A percentile compares a stretch with the other conserved stretches of the same genome.
phyloP scores from a whole-genome alignment of 345 rosid genomes.

The Chamaenerion angustifolium region DNA sequence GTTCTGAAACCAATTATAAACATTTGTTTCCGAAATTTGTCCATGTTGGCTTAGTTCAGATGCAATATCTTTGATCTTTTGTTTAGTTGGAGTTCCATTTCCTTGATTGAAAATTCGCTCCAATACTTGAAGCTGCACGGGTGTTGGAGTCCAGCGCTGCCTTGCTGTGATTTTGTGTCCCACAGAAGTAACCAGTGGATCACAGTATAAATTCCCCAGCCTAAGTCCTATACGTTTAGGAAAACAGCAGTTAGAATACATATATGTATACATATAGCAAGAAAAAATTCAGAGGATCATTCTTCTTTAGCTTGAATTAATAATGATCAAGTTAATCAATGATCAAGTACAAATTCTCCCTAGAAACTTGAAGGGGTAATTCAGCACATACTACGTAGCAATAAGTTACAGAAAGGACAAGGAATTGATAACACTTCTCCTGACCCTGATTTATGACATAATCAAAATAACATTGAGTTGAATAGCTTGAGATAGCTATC shows the following conservation, averaged over 20 bases:
- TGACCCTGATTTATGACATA: too few relatives aligned
- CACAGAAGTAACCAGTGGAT: constrained; percentile 42
- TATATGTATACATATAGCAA: too few relatives aligned
- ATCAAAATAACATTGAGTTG: too few relatives aligned
- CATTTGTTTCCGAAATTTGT: constrained; percentile 81
- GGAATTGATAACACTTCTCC: too few relatives aligned
- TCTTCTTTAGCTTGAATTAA: too few relatives aligned
- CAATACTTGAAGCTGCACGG: constrained; percentile 77
- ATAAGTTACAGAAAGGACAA: too few relatives aligned
- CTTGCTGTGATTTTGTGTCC: constrained; percentile 86
- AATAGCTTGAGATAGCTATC: too few relatives aligned
- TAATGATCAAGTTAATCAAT: too few relatives aligned
- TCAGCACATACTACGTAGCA: too few relatives aligned
- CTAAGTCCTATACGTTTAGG: constrained; percentile 41
- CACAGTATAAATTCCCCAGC: constrained; percentile 56
- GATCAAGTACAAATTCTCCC: too few relatives aligned
- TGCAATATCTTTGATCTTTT: constrained; percentile 88
- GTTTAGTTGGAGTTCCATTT: constrained; percentile 93
- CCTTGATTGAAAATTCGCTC: constrained; percentile 91
- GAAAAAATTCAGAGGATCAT: too few relatives aligned
- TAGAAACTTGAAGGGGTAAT: too few relatives aligned
- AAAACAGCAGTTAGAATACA: not conserved
- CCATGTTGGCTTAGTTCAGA: constrained; percentile 89
- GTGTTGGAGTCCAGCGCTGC: constrained; percentile 98
- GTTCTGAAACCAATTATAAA: constrained; percentile 95